Conservation (phyloP, 1,139 yeast genomes). For the Pichia sp. region DNA sequence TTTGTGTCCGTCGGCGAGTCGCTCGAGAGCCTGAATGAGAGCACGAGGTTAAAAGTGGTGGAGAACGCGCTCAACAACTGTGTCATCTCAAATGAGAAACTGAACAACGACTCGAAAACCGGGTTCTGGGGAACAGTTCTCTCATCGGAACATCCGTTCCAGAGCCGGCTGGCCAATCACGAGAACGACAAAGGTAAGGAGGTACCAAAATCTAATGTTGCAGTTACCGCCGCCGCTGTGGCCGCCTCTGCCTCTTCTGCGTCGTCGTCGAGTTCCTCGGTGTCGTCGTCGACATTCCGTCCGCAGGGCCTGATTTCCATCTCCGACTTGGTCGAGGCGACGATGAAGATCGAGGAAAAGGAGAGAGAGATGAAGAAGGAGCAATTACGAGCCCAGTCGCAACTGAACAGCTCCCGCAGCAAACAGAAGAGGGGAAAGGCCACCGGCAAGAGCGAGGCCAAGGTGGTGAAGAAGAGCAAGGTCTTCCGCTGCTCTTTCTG, state of each 20-base stretch:
- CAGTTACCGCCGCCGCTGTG: too few species aligned
- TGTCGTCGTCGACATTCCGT: neutral
- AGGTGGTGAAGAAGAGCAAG: neutral
- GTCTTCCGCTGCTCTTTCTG: constrained; percentile 80
- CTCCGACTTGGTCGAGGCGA: constrained; percentile 14
- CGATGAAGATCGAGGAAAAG: constrained; percentile 9
- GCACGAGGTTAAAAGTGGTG: neutral
- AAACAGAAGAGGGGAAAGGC: neutral
- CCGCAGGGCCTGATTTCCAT: constrained; percentile 3
- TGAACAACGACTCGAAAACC: neutral
- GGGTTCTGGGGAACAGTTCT: neutral
- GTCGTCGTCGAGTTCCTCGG: neutral
- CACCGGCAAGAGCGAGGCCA: neutral
- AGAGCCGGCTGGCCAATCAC: neutral
- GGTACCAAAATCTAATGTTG: too few species aligned
- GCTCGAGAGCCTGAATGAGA: neutral
- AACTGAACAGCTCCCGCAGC: neutral
- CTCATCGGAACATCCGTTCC: neutral
- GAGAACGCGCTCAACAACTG: constrained; percentile 1
- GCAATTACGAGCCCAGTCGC: too few species aligned
- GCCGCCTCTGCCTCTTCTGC: neutral
- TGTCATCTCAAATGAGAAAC: constrained; percentile 1
- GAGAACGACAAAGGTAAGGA: neutral
- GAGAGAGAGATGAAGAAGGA: neutral
- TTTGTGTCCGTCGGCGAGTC: neutral